These are phyloP conservation scores for Pichia sp. DNA, from an alignment of 1,139 yeast genomes.

Conservation along the genomic window DNA sequence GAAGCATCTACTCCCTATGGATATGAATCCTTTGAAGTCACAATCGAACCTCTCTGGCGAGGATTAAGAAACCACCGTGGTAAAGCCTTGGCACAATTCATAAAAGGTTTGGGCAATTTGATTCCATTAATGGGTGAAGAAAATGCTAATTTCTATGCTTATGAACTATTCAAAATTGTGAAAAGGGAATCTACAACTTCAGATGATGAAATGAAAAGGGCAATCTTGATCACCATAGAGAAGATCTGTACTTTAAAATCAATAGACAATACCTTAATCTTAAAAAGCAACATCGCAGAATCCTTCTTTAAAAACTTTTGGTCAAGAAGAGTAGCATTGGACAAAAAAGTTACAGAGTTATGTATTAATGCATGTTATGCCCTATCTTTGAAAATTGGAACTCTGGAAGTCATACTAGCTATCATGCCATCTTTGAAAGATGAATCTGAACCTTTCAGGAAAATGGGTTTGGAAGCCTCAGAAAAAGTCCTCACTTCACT, in stretches of 20 bases:
- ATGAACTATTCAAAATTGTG: slow-evolving; percentile 64
- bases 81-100: slow-evolving; percentile 66
- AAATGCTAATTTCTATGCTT: slow-evolving; percentile 73
- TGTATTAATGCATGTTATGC: slow-evolving; percentile 74
- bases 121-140: slow-evolving; percentile 87
- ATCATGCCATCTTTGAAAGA: slow-evolving; percentile 66
- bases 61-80: slow-evolving; percentile 81
- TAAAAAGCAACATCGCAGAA: slow-evolving; percentile 47
- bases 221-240: slow-evolving; percentile 60
- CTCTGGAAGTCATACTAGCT: slow-evolving; percentile 53
- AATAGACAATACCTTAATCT: slow-evolving; percentile 44
- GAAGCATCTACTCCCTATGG: slow-evolving; percentile 90
- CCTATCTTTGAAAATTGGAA: slow-evolving; percentile 67
- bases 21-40: slow-evolving; percentile 74
- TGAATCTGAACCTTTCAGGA: slow-evolving; percentile 74
- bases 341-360: slow-evolving; percentile 48
- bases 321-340: slow-evolving; percentile 68
- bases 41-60: slow-evolving; percentile 74
- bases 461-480: slow-evolving; percentile 74
- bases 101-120: slow-evolving; percentile 74
- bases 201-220: slow-evolving; percentile 83
- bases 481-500: slow-evolving; percentile 43
- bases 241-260: slow-evolving; percentile 54
- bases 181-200: slow-evolving; percentile 74
- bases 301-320: slow-evolving; percentile 74